phyloP scores from a whole-genome alignment of 148 eudicot genomes.

The Pharnaceum exiguum region DNA sequence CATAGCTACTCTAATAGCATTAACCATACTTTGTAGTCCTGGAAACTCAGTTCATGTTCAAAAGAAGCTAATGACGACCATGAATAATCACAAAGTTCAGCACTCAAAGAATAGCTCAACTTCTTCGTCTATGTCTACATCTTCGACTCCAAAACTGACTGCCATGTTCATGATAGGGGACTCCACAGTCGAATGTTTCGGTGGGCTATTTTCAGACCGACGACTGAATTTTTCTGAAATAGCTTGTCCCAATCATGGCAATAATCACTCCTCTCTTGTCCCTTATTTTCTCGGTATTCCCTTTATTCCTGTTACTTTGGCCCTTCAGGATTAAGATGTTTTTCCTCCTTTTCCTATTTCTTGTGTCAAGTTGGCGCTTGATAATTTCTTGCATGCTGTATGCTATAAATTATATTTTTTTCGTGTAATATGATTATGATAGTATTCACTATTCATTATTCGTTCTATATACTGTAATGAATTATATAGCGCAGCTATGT shows the following conservation, averaged over 20 bases:
- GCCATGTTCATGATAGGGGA: slow-evolving; percentile 48
- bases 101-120: neutral
- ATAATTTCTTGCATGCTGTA: neutral
- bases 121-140: neutral
- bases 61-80: neutral
- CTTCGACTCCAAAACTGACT: slow-evolving; percentile 15
- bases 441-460: too few species aligned
- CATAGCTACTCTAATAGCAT: slow-evolving; percentile 6
- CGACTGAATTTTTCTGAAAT: too few species aligned
- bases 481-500: too few species aligned
- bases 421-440: too few species aligned
- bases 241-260: slow-evolving; percentile 31
- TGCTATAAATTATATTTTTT: too few species aligned
- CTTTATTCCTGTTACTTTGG: slow-evolving; percentile 2
- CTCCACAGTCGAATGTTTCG: slow-evolving; percentile 68
- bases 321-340: neutral
- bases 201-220: too few species aligned
- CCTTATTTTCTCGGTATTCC: slow-evolving; percentile 53
- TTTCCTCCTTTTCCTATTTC: neutral
- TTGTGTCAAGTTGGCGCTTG: neutral
- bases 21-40: neutral
- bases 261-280: slow-evolving; percentile 39
- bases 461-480: too few species aligned
- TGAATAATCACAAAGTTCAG: too few species aligned
- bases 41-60: neutral